phyloP scores from a whole-genome alignment of 2,329 filamentous ascomycete species.

The Acarospora socialis region DNA sequence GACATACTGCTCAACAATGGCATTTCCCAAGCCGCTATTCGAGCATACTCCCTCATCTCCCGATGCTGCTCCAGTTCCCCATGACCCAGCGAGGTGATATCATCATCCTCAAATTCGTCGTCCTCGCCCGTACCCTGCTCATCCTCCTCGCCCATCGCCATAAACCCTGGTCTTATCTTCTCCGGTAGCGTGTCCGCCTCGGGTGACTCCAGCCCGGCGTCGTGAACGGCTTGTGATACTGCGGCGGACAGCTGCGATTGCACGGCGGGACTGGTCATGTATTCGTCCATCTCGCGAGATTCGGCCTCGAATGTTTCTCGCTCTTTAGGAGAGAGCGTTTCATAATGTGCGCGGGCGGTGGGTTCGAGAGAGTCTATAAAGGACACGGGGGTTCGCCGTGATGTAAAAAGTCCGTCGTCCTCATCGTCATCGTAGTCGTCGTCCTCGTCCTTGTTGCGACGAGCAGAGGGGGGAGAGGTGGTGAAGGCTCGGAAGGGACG shows the following conservation, averaged over 20 bases:
- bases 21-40: conserved; percentile 90
- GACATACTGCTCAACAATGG: conserved; percentile 70
- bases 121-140: conserved; percentile 35
- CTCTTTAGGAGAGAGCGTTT: conserved; percentile 22
- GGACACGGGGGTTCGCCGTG: no score
- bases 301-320: conserved; percentile 23
- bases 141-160: conserved; percentile 31
- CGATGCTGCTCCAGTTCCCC: conserved; percentile 76
- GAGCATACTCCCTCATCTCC: conserved; percentile 75
- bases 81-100: conserved; percentile 72
- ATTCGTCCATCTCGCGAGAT: conserved; percentile 22
- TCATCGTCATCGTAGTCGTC: conserved; percentile 48
- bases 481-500: no score
- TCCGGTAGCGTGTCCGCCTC: conserved; percentile 17
- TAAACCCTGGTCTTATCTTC: conserved; percentile 23
- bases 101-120: conserved; percentile 52
- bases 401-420: no score
- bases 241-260: conserved; percentile 7
- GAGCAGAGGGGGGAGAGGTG: no score
- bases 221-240: conserved; percentile 6
- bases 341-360: conserved; percentile 15
- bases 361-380: conserved; percentile 12
- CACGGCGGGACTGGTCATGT: conserved; percentile 23
- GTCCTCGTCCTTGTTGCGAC: no score
- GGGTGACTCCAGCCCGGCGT: conserved; percentile 14